Base-by-base conservation (phyloP, 1,284 basidiomycete genomes). In the Filobasidium uniguttulatum region DNA sequence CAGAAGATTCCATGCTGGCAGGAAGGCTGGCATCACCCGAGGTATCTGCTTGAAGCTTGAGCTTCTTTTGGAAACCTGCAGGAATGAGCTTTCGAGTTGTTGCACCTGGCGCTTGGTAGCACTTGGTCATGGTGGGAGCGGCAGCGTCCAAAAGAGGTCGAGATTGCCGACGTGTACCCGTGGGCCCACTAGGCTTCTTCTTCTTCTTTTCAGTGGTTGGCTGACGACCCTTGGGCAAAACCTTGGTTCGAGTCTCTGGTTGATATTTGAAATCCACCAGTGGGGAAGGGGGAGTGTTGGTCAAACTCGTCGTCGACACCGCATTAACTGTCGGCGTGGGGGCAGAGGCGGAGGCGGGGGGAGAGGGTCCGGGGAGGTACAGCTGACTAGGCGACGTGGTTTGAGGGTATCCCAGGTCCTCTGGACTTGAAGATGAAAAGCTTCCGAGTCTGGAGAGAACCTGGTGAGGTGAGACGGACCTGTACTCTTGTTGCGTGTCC, bases 41-140 rank as follows among this genome's bases (percentile, higher is more conserved):
- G 10, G 3, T 17, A 22, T 46, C 44, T 6, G 31, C 12, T 10
- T 28, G 14, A 23, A 50, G 41, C 49, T 50, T 50, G 25, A 50
- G 41, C 49, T 45, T 50, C 43, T 50, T 50, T 17, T 50, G 49
- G 23, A 50, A 50, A 5, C 49, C 49, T 17, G 34, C 49, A n/a
- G 49, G 49, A 28, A 50, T 50, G 30, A 45, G 41, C 35, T 50
- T 50, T 31, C 43, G 41, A 12, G 49, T 50, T 7, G 49, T 50
- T 2, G 41, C 19, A 4, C 49, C 49, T 4, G 49, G 49, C 3
- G 49, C 49, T 17, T 25, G 28, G 43, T 50, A 50, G 7, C 14
- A 20, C 23, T 50, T 50, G 23, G 41, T 35, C 38, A 44, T 41
- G 15, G 49, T 50, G 23, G 49, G 49, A 25, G 49, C 49, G 22